Conservation (phyloP, 2,329 filamentous ascomycete species). For the Capronia epimyces region DNA sequence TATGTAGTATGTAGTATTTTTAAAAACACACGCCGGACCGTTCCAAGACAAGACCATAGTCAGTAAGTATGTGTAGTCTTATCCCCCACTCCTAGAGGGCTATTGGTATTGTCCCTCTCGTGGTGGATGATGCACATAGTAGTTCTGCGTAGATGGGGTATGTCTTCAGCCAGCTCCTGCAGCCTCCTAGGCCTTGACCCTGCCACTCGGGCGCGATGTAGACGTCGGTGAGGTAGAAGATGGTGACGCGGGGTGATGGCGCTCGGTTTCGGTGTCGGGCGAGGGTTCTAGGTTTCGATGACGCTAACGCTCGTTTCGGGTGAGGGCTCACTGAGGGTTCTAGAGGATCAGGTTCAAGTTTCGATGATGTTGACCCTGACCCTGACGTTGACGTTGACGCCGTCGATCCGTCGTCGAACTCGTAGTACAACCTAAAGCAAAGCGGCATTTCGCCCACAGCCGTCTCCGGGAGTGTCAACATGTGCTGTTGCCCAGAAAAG, state of each 20-base stretch:
- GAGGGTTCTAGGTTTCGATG: slow-evolving; percentile 6
- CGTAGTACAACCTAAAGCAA: slow-evolving; percentile 54
- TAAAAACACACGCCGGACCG: slow-evolving; percentile 11
- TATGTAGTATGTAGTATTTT: no score
- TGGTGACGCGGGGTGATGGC: slow-evolving; percentile 62
- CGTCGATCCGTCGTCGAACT: background rate
- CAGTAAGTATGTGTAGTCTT: no score
- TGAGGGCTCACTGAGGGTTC: no score
- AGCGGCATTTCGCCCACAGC: slow-evolving; percentile 50
- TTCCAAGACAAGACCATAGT: slow-evolving; percentile 10
- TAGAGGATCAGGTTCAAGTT: no score
- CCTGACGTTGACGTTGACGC: slow-evolving; percentile 8
- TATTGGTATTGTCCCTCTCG: slow-evolving; percentile 6
- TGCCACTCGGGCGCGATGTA: slow-evolving; percentile 59
- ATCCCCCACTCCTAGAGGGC: slow-evolving; percentile 4
- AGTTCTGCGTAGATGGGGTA: slow-evolving; percentile 57
- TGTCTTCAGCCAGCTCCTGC: slow-evolving; percentile 51
- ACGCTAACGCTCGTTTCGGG: no score
- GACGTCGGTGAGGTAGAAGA: slow-evolving; percentile 65
- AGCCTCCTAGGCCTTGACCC: slow-evolving; percentile 57
- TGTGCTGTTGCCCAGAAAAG: slow-evolving; percentile 52
- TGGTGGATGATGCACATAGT: slow-evolving; percentile 50
- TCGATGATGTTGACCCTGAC: background rate
- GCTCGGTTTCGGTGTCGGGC: slow-evolving; percentile 56
- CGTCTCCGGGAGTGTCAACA: slow-evolving; percentile 54